Conservation (phyloP, 805 yeast species). For the Kuraishia hungarica region DNA sequence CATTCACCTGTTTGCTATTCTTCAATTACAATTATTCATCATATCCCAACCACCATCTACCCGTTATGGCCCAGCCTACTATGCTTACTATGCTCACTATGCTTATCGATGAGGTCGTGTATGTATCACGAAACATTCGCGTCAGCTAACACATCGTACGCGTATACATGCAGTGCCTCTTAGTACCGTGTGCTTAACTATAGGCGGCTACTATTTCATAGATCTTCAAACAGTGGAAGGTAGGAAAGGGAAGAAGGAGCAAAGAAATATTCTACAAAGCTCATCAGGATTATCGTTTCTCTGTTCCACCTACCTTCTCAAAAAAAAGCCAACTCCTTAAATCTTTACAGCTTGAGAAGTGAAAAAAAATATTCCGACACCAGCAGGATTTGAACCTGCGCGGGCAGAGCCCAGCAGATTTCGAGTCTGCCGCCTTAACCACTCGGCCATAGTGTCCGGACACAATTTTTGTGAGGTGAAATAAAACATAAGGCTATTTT, state of each 20-base stretch:
- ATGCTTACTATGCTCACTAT: background rate
- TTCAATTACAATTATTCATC: background rate
- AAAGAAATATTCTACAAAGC: too few relatives aligned
- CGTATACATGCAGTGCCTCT: background rate
- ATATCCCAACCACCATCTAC: background rate
- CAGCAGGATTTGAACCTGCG: constrained; percentile 78
- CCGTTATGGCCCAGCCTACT: background rate
- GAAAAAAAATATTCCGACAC: constrained; percentile 42
- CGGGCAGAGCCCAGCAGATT: constrained; percentile 70
- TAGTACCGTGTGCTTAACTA: too few relatives aligned
- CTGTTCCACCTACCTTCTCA: too few relatives aligned
- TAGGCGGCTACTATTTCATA: too few relatives aligned
- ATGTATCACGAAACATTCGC: background rate
- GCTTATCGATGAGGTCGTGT: background rate
- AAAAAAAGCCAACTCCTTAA: too few relatives aligned
- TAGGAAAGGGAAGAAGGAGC: too few relatives aligned
- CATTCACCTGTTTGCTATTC: background rate
- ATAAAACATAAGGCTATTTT: background rate
- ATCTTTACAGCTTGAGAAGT: background rate
- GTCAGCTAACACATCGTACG: background rate
- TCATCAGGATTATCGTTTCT: too few relatives aligned
- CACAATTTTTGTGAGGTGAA: too few relatives aligned
- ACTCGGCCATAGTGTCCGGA: constrained; percentile 53
- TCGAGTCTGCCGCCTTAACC: constrained; percentile 75
- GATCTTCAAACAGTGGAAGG: background rate